These are phyloP conservation scores for Cadophora malorum DNA, from an alignment of 2,329 filamentous ascomycete genomes.

Conservation along the genomic window DNA sequence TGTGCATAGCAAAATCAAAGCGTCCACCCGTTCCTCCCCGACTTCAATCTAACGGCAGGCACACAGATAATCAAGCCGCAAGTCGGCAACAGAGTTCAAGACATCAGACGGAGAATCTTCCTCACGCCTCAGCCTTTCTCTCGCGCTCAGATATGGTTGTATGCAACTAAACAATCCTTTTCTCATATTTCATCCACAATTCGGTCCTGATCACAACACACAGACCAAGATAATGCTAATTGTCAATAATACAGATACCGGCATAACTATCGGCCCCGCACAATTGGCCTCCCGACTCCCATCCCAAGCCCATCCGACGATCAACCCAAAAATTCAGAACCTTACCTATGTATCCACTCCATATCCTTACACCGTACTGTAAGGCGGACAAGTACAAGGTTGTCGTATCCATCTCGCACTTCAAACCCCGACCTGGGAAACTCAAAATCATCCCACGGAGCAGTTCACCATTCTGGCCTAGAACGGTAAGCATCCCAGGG, in stretches of 20 bases:
- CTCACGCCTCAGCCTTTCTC: not conserved
- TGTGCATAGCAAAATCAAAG: not conserved
- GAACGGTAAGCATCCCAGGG: not conserved
- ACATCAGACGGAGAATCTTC: constrained; percentile 4
- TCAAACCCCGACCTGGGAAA: not conserved
- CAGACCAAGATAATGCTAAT: not conserved
- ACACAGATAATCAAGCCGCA: not conserved
- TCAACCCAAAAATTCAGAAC: constrained; percentile 1
- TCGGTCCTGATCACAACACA: not conserved
- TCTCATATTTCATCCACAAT: not conserved
- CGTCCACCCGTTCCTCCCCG: not conserved
- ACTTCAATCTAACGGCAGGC: not conserved
- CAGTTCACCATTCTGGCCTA: not conserved
- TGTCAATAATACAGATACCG: not conserved
- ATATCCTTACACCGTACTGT: constrained; percentile 4
- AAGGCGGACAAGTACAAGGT: not conserved
- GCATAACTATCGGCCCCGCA: not conserved
- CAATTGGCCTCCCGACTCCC: not conserved
- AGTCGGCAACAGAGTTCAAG: constrained; percentile 1
- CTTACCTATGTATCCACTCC: not conserved
- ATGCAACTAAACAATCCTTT: not conserved
- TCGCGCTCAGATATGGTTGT: not conserved
- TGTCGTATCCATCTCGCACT: not conserved
- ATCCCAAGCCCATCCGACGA: not conserved
- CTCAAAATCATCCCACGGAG: not conserved